Evolutionary conservation across 345 rosid species (phyloP), one percentile per base, ranked within the genome.

Genomic region (Populus deltoides): DNA sequence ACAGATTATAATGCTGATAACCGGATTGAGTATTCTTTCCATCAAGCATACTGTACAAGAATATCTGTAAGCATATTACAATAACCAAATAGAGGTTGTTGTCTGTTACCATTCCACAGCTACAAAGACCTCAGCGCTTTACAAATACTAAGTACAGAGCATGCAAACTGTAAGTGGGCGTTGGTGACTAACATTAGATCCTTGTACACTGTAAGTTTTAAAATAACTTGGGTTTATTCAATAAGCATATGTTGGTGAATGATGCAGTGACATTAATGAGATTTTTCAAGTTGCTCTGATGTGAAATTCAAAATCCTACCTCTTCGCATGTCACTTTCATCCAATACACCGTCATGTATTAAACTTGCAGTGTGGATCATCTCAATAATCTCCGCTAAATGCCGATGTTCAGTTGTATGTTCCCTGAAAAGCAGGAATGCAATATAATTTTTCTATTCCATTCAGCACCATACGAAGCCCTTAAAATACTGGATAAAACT

Each of bases 281-380:
- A 47, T 4, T 43, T 59, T 67, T 75, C 29, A 70, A 66, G 13
- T 59, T 25, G 61, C 59, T 45, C 27, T 16, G 3, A 31, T 61
- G 45, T 22, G 31, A 68, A 38, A 43, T 57, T 18, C 35, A 36
- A 13, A 70, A 65, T 24, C 76, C 29, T 81, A 93, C 99, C 99
- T 92, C 98, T 96, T 88, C 99, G 82, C 90, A 92, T 83, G 78
- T 90, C 88, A 83, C 98, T 96, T 72, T 96, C 98, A 74, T 96
- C 98, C 74, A 96, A 83, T 57, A 96, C 98, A 82, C 93, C 99
- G 57, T 96, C 99, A 29, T 96, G 98, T 65, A 96, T 96, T 87
- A 96, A 91, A 82, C 99, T 96, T 49, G 99, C 99, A 4, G 99
- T 92, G 72, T 96, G 99, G 81, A 96, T 93, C 98, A 96, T 92